Conservation (phyloP, 2,329 filamentous ascomycete species). For the Alternaria longipes region DNA sequence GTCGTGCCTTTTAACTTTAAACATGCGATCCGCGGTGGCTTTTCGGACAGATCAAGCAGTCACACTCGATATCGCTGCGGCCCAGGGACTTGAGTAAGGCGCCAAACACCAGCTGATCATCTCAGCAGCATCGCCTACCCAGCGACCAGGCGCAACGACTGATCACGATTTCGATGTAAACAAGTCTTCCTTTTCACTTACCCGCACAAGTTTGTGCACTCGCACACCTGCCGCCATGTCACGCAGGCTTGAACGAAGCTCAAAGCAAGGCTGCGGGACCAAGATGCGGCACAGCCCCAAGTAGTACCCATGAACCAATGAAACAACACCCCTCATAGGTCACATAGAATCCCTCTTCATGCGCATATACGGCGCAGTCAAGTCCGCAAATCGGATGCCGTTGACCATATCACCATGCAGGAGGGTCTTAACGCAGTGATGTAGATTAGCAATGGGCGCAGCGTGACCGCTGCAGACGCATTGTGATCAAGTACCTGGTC, state of each 20-base stretch:
- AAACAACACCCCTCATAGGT: no score
- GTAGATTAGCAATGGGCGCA: no score
- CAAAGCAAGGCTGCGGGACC: neutral
- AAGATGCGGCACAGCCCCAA: neutral
- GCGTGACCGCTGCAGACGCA: no score
- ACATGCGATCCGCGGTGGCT: neutral
- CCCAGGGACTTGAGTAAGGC: neutral
- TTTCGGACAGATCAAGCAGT: neutral
- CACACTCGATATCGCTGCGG: neutral
- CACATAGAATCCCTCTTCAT: neutral
- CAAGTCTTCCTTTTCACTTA: no score
- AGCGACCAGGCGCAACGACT: neutral
- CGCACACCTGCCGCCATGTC: neutral
- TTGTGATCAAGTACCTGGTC: no score
- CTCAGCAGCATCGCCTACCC: neutral
- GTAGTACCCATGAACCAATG: neutral
- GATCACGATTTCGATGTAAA: neutral
- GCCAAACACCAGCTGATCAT: neutral
- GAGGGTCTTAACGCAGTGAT: fast-evolving
- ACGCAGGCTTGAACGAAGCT: neutral
- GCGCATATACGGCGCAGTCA: no score
- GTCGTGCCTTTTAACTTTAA: neutral
- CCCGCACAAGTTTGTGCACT: no score
- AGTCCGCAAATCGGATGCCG: no score
- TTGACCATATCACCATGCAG: no score